Evolutionary conservation across 1,284 basidiomycete species (phyloP).

Genomic region (Cerrena zonata): DNA sequence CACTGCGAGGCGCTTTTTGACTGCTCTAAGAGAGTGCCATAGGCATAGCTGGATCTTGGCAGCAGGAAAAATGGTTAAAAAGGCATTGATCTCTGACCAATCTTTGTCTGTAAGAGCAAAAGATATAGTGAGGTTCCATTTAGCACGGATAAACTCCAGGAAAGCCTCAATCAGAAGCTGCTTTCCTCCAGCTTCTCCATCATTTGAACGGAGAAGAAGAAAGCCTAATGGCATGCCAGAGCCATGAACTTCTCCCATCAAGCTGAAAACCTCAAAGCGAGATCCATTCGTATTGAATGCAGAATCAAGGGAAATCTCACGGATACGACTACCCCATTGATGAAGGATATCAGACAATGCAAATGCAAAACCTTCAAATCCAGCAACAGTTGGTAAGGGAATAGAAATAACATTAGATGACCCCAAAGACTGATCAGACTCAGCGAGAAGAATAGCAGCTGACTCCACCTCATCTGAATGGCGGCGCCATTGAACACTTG

Average conservation of each 20-base stretch:
- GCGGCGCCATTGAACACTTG: no score
- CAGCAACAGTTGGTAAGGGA: no score
- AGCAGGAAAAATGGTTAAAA: conserved; percentile 9
- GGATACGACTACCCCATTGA: no score
- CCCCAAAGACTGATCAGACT: no score
- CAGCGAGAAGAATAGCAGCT: no score
- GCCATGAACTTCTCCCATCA: conserved; percentile 14
- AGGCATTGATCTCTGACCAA: conserved; percentile 18
- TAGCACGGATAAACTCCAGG: conserved; percentile 8
- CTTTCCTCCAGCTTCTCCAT: conserved; percentile 7
- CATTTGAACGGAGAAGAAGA: conserved; percentile 8
- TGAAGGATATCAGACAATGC: no score
- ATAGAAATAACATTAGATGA: no score
- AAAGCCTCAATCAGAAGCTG: conserved; percentile 9
- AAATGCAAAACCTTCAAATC: no score
- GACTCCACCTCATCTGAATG: no score
- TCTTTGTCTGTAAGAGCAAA: conserved; percentile 17
- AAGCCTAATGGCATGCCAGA: conserved; percentile 14
- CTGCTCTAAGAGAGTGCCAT: conserved; percentile 16
- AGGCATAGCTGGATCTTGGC: conserved; percentile 17
- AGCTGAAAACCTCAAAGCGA: conserved; percentile 15
- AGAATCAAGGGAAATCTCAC: no score
- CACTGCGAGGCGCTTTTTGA: conserved; percentile 13
- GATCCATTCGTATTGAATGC: conserved; percentile 13
- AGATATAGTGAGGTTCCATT: conserved; percentile 10